Conservation (phyloP, 306 rosid genomes). For the Castanea crenata region DNA sequence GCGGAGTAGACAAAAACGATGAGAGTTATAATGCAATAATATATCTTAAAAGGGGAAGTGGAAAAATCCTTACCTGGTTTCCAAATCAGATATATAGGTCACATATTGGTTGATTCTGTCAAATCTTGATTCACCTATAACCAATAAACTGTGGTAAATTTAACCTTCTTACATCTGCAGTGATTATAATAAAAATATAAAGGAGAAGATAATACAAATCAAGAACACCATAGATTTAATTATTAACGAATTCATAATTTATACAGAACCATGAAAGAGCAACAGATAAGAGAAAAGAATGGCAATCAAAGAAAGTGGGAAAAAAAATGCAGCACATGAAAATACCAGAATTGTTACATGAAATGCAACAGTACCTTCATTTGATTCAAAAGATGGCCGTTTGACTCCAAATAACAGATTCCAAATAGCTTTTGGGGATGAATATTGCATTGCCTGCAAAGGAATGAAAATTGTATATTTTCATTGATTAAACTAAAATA, state of each 20-base stretch:
- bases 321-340: constrained; percentile 14
- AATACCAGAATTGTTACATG: constrained; percentile 13
- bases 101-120: constrained; percentile 80
- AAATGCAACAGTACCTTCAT: constrained; percentile 47
- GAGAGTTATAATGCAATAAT: constrained; percentile 1
- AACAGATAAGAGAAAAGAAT: not conserved
- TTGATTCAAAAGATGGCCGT: constrained; percentile 62
- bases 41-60: constrained; percentile 10
- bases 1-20: not conserved
- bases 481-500: not conserved
- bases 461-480: constrained; percentile 8
- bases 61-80: constrained; percentile 59
- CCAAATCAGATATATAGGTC: constrained; percentile 80
- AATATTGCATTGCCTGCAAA: constrained; percentile 86
- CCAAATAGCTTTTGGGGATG: constrained; percentile 94
- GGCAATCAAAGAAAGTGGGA: constrained; percentile 9
- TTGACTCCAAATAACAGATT: constrained; percentile 68
- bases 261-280: constrained; percentile 5
- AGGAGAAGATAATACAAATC: constrained; percentile 17
- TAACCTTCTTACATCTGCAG: constrained; percentile 17
- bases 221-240: constrained; percentile 12
- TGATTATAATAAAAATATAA: constrained; percentile 5
- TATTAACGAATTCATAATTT: not conserved
- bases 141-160: constrained; percentile 21
- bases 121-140: constrained; percentile 47